phyloP scores from a whole-genome alignment of 176 grass and related monocot species.

The Aechmea fasciata region DNA sequence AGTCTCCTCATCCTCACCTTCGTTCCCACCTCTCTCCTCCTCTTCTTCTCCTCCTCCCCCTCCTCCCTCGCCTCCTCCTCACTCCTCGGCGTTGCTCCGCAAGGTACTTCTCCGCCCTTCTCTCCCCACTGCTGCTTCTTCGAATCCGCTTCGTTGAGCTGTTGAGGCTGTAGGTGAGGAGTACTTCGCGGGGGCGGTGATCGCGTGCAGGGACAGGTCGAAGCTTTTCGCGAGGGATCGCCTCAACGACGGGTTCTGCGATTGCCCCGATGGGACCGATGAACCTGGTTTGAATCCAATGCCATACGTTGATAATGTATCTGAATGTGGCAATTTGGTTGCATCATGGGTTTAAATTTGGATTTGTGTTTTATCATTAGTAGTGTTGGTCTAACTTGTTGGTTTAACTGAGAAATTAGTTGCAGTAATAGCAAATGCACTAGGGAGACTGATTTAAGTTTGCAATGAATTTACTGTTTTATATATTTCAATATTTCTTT shows the following conservation, averaged over 20 bases:
- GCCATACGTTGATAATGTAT: not conserved
- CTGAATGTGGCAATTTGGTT: not conserved
- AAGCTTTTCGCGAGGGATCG: slow-evolving; percentile 55
- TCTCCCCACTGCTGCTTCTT: not conserved
- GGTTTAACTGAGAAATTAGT: too few species aligned
- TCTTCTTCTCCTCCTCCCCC: slow-evolving; percentile 28
- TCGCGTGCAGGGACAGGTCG: slow-evolving; percentile 73
- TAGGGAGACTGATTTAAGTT: too few species aligned
- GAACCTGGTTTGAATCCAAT: slow-evolving; percentile 38
- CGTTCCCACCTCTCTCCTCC: slow-evolving; percentile 30
- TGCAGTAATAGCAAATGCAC: too few species aligned
- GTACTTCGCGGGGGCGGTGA: slow-evolving; percentile 59
- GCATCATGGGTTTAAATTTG: not conserved
- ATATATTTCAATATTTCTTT: too few species aligned
- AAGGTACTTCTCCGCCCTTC: slow-evolving; percentile 12
- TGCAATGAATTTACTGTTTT: too few species aligned
- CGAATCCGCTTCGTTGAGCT: not conserved
- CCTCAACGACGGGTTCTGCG: slow-evolving; percentile 78
- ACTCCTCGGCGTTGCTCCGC: slow-evolving; percentile 51
- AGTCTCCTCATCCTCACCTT: slow-evolving; percentile 25
- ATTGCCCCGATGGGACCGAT: slow-evolving; percentile 83
- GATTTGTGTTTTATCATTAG: not conserved
- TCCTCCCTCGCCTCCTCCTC: slow-evolving; percentile 18
- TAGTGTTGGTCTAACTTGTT: too few species aligned
- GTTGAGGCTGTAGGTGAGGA: slow-evolving; percentile 43